Conservation (phyloP, 1,139 yeast genomes). For the Candida labiduridarum region DNA sequence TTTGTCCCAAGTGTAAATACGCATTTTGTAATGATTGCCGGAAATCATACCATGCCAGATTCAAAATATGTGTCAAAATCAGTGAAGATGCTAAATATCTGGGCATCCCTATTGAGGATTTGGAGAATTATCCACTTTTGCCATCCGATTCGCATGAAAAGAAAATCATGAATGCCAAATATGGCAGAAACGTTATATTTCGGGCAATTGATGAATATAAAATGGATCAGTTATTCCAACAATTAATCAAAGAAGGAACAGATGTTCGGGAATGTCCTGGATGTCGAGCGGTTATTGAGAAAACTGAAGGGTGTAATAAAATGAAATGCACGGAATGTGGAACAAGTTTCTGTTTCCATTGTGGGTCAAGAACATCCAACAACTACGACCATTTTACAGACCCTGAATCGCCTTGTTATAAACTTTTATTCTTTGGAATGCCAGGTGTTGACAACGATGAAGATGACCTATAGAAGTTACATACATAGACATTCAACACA, state of each 20-base stretch:
- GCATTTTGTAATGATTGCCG: constrained; percentile 65
- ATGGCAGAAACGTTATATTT: constrained; percentile 50
- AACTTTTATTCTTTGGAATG: constrained; percentile 60
- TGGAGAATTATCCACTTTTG: constrained; percentile 40
- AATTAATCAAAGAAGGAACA: constrained; percentile 43
- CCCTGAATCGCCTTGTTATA: constrained; percentile 48
- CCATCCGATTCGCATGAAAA: constrained; percentile 31
- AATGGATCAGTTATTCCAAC: constrained; percentile 52
- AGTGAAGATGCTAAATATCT: constrained; percentile 20
- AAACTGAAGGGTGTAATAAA: constrained; percentile 68
- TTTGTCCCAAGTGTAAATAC: constrained; percentile 54
- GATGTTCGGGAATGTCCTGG: constrained; percentile 55
- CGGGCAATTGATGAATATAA: constrained; percentile 47
- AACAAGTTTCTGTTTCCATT: constrained; percentile 57
- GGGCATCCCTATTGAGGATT: constrained; percentile 45
- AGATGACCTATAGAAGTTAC: constrained; percentile 1
- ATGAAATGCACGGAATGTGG: constrained; percentile 60
- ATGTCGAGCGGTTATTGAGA: constrained; percentile 57
- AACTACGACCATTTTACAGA: constrained; percentile 60
- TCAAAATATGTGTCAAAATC: constrained; percentile 40
- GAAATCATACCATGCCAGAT: constrained; percentile 69
- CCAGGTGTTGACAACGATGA: constrained; percentile 30
- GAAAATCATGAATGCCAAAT: constrained; percentile 43
- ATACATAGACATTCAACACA: background rate
- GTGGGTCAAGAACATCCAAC: constrained; percentile 48